Evolutionary conservation across 2,329 filamentous ascomycete species (phyloP).

Genomic region (Kalmusia sp.): DNA sequence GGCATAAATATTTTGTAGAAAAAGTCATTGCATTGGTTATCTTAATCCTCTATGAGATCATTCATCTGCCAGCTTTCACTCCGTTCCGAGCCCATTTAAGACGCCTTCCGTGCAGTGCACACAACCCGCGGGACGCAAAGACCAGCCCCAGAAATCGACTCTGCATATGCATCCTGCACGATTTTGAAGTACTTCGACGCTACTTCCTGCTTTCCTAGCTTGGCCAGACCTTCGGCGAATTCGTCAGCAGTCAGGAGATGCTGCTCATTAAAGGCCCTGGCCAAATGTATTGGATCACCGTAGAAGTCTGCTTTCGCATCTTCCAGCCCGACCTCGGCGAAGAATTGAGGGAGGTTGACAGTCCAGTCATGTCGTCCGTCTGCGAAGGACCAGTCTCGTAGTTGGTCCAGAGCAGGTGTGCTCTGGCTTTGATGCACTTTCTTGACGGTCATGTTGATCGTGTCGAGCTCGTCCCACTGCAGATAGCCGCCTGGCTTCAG

Average conservation of each 20-base stretch:
- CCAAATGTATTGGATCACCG: neutral
- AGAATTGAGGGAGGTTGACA: neutral
- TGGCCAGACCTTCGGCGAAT: neutral
- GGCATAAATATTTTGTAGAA: no score
- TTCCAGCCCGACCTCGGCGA: neutral
- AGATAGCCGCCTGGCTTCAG: slow-evolving; percentile 18
- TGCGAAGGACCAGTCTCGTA: neutral
- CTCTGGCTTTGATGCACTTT: neutral
- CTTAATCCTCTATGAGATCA: no score
- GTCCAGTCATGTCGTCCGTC: slow-evolving; percentile 2
- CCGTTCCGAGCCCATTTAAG: no score
- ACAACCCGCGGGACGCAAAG: neutral
- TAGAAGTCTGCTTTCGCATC: neutral
- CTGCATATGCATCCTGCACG: neutral
- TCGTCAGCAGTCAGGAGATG: slow-evolving; percentile 1
- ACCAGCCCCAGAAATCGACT: neutral
- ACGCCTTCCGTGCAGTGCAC: neutral
- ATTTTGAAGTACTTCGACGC: neutral
- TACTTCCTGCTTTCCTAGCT: neutral
- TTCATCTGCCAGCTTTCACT: no score
- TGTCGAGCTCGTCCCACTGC: slow-evolving; percentile 17
- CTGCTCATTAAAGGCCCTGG: neutral
- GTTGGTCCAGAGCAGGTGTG: neutral
- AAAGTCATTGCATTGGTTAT: no score
- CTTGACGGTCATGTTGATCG: neutral